These are phyloP conservation scores for Sugiyamaella castrensis DNA, from an alignment of 1,139 yeast genomes.

Conservation along the genomic window DNA sequence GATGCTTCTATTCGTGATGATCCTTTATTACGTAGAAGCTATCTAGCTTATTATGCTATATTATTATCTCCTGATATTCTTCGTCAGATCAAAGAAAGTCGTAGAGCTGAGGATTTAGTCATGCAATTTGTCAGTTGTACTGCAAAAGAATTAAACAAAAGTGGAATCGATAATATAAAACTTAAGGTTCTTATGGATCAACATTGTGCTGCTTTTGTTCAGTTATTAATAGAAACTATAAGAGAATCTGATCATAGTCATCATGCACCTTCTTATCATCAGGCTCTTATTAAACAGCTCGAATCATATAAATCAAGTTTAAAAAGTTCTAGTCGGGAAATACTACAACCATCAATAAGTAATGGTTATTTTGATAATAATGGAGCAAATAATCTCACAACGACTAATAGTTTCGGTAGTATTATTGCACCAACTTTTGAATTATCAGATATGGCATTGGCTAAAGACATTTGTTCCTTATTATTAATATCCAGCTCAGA, in stretches of 20 bases:
- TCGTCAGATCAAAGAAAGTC: constrained; percentile 42
- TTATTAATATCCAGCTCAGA: constrained; percentile 29
- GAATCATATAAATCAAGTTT: constrained; percentile 31
- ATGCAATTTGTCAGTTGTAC: constrained; percentile 64
- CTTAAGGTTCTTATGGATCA: constrained; percentile 48
- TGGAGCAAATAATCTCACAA: background rate
- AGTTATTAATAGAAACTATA: constrained; percentile 50
- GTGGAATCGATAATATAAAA: constrained; percentile 45
- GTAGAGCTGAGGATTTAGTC: constrained; percentile 60
- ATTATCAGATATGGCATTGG: constrained; percentile 31
- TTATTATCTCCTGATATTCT: constrained; percentile 51
- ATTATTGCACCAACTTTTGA: constrained; percentile 28
- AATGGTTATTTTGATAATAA: background rate
- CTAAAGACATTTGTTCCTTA: constrained; percentile 25
- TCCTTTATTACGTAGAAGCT: constrained; percentile 44
- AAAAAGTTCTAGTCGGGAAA: constrained; percentile 41
- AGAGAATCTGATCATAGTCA: constrained; percentile 35
- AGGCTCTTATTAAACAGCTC: constrained; percentile 33
- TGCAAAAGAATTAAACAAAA: constrained; percentile 58
- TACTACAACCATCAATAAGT: constrained; percentile 18
- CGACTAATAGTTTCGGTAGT: background rate
- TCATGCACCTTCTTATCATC: constrained; percentile 24
- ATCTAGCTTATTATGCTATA: constrained; percentile 62
- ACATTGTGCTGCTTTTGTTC: constrained; percentile 59
- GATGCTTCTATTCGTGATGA: constrained; percentile 40